phyloP scores from a whole-genome alignment of 352 stramenopile species.

The Phytophthora lateralis region DNA sequence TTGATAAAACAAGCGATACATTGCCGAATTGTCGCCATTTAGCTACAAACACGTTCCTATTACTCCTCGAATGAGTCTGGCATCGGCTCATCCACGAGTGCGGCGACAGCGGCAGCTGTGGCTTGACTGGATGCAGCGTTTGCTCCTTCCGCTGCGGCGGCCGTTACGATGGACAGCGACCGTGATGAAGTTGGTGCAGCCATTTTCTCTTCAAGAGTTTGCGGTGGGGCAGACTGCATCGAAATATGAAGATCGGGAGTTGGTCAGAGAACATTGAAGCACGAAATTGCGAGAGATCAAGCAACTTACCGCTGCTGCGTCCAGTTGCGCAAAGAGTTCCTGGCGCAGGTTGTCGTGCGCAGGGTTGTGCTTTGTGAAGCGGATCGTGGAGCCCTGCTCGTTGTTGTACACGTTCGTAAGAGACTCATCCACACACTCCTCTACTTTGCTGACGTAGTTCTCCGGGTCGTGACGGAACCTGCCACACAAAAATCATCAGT shows the following conservation, averaged over 20 bases:
- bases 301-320: conserved; percentile 31
- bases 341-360: conserved; percentile 80
- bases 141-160: conserved; percentile 36
- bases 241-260: neutral
- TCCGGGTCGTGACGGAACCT: conserved; percentile 86
- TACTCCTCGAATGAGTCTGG: conserved; percentile 35
- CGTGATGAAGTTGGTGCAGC: conserved; percentile 30
- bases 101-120: neutral
- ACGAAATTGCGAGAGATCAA: neutral
- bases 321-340: conserved; percentile 81
- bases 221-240: conserved; percentile 24
- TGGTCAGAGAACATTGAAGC: neutral
- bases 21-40: neutral
- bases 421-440: conserved; percentile 92
- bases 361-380: conserved; percentile 84
- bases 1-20: neutral
- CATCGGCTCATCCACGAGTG: conserved; percentile 42
- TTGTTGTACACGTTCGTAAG: conserved; percentile 94
- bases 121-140: conserved; percentile 19
- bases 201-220: conserved; percentile 49
- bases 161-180: conserved; percentile 48
- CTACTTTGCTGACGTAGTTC: conserved; percentile 90
- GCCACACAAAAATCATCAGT: conserved; percentile 5
- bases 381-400: conserved; percentile 89
- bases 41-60: conserved; percentile 5